Percentiles rank a stretch among this genome's conserved stretches.
Conservation (phyloP, 2,329 filamentous ascomycete genomes). For the Xylariales sp. region DNA sequence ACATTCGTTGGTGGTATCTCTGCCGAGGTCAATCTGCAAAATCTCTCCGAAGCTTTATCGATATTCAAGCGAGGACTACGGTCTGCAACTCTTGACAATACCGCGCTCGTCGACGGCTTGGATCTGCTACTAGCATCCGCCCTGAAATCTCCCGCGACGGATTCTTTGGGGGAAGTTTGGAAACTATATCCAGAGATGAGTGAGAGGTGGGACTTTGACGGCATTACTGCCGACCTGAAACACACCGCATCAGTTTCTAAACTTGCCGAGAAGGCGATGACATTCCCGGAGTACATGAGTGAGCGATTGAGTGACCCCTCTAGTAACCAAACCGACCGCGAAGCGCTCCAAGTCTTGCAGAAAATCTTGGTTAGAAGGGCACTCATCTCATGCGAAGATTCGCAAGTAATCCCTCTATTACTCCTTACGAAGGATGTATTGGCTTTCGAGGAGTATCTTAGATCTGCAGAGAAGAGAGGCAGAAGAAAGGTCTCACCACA, state of each 20-base stretch:
- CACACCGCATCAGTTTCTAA: slow-evolving; percentile 42
- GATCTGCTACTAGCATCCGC: slow-evolving; percentile 58
- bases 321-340: slow-evolving; percentile 15
- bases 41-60: slow-evolving; percentile 54
- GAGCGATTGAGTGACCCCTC: slow-evolving; percentile 30
- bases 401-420: slow-evolving; percentile 54
- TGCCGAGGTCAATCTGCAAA: slow-evolving; percentile 56
- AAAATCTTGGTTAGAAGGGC: slow-evolving; percentile 48
- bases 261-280: slow-evolving; percentile 45
- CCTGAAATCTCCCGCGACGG: slow-evolving; percentile 46
- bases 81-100: slow-evolving; percentile 39
- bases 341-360: slow-evolving; percentile 43
- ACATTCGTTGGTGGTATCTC: slow-evolving; percentile 56
- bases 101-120: slow-evolving; percentile 54
- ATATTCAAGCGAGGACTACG: slow-evolving; percentile 55
- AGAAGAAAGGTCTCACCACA: slow-evolving; percentile 51
- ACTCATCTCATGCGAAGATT: slow-evolving; percentile 42
- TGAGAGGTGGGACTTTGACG: slow-evolving; percentile 45
- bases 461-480: slow-evolving; percentile 45
- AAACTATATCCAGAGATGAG: slow-evolving; percentile 45
- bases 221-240: slow-evolving; percentile 43
- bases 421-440: slow-evolving; percentile 52
- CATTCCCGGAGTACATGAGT: slow-evolving; percentile 33
- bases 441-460: slow-evolving; percentile 60
- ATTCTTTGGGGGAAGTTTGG: slow-evolving; percentile 43